A percentile compares a stretch with the other conserved stretches of the same genome.
These are phyloP conservation scores for Murraya koenigii DNA, from an alignment of 345 rosid genomes.

Conservation along the genomic window DNA sequence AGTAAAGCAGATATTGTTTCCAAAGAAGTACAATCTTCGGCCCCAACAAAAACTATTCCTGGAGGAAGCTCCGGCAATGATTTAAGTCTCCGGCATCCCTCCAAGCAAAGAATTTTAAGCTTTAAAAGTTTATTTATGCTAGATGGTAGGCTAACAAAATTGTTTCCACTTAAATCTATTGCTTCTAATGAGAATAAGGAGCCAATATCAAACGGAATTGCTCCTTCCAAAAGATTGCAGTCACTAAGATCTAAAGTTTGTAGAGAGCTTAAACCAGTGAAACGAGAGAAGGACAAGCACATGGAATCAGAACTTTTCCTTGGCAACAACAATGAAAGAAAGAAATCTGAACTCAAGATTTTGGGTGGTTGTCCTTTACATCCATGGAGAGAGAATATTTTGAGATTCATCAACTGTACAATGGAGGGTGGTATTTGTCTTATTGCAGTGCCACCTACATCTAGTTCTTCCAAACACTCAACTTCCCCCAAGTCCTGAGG, in stretches of 20 bases:
- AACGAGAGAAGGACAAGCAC: not conserved
- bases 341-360: not conserved
- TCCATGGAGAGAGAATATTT: not conserved
- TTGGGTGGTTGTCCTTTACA: not conserved
- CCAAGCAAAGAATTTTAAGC: slow-evolving; percentile 12
- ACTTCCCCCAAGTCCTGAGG: not conserved
- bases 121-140: not conserved
- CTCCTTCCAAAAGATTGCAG: not conserved
- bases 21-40: slow-evolving; percentile 1
- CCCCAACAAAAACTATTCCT: not conserved
- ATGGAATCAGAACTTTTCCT: not conserved
- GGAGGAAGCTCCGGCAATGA: slow-evolving; percentile 21
- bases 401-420: not conserved
- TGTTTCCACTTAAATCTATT: not conserved
- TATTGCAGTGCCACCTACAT: not conserved
- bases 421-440: not conserved
- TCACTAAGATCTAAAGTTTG: not conserved
- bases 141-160: not conserved
- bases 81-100: not conserved
- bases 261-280: not conserved
- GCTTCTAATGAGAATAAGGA: not conserved
- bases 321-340: not conserved
- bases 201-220: not conserved
- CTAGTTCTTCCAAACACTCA: not conserved
- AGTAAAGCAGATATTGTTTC: not conserved